Conservation (phyloP, 2,329 filamentous ascomycete species). For the Cytospora mali region DNA sequence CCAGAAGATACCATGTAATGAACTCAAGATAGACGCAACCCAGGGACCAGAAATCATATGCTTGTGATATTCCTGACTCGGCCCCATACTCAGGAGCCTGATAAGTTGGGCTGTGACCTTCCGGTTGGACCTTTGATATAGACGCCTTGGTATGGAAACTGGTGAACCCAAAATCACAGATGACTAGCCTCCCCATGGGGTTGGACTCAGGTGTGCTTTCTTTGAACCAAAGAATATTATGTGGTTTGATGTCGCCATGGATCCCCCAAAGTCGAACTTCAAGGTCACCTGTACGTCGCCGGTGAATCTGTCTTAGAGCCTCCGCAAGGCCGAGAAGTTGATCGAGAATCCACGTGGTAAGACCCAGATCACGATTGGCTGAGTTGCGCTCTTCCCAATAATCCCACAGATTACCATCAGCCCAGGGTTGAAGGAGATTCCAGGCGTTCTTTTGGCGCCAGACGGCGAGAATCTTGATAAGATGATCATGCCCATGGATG, state of each 20-base stretch:
- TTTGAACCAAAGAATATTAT: slow-evolving; percentile 11
- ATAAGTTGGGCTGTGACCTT: not conserved
- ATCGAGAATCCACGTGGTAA: slow-evolving; percentile 23
- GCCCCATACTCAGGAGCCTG: not conserved
- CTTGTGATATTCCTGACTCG: not conserved
- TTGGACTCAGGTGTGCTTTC: not conserved
- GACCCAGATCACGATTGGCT: not conserved
- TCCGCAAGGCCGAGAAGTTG: slow-evolving; percentile 27
- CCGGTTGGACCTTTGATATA: not conserved
- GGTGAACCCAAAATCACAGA: slow-evolving; percentile 9
- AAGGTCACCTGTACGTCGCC: not conserved
- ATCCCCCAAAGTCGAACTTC: not conserved
- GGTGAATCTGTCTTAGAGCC: slow-evolving; percentile 25
- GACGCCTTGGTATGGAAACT: slow-evolving; percentile 1
- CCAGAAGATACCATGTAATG: slow-evolving; percentile 3
- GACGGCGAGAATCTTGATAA: slow-evolving; percentile 29
- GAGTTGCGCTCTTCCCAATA: slow-evolving; percentile 16
- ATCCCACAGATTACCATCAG: slow-evolving; percentile 23
- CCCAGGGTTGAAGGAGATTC: slow-evolving; percentile 31
- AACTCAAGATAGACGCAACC: slow-evolving; percentile 11
- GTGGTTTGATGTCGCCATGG: slow-evolving; percentile 13
- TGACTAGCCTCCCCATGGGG: not conserved
- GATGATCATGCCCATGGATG: slow-evolving; percentile 19
- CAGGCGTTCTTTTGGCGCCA: slow-evolving; percentile 23
- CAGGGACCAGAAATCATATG: slow-evolving; percentile 8